Percentiles rank a stretch among this genome's conserved stretches.
Evolutionary conservation across 208 protist species (phyloP).

Genomic region (Naegleria lovaniensis): DNA sequence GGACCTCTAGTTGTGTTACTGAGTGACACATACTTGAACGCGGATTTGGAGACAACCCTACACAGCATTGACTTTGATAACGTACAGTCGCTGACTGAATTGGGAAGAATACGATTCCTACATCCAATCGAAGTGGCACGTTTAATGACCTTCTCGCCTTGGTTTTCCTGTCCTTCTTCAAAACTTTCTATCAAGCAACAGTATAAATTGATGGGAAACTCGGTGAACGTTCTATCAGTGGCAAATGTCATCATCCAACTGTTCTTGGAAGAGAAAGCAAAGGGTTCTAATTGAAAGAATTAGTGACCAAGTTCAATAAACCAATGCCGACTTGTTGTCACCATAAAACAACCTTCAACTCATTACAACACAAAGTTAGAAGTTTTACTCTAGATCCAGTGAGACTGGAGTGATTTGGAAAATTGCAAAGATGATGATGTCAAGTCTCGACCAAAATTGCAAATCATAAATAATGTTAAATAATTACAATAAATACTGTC

Average conservation of each 20-base stretch:
- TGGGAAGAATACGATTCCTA: background rate
- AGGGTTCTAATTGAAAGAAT: too few species aligned
- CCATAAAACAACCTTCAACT: too few species aligned
- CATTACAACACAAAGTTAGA: too few species aligned
- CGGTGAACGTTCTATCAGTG: background rate
- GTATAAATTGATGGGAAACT: background rate
- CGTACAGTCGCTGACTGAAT: background rate
- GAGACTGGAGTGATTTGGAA: background rate
- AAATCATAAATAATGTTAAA: background rate
- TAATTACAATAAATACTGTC: background rate
- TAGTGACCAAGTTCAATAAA: too few species aligned
- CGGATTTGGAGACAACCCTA: background rate
- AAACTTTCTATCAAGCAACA: background rate
- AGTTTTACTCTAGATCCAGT: background rate
- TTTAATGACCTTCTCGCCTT: background rate
- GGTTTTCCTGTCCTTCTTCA: background rate
- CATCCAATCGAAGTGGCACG: background rate
- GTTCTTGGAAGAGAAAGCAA: too few species aligned
- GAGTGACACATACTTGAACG: background rate
- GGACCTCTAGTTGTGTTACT: background rate
- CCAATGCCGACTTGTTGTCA: too few species aligned
- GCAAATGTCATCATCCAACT: background rate
- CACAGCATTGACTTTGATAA: background rate
- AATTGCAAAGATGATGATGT: background rate
- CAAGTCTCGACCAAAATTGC: background rate